A percentile compares a stretch with the other conserved stretches of the same genome.
phyloP scores from a whole-genome alignment of 2,329 filamentous ascomycete species.

The Fusarium sp. region DNA sequence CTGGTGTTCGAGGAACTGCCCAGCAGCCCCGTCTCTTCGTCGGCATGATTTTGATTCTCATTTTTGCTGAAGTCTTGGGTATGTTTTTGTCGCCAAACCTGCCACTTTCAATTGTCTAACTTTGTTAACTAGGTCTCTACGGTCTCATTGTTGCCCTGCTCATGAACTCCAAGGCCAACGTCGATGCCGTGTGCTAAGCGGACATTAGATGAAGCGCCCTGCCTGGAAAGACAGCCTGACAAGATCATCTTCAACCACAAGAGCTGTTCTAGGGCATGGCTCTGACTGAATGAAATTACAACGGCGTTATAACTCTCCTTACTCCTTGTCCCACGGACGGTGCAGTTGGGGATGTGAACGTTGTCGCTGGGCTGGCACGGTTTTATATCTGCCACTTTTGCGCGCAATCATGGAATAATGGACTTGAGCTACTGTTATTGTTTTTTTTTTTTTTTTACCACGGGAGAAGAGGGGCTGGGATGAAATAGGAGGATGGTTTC shows the following conservation, averaged over 20 bases:
- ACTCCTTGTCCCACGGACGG: constrained; percentile 22
- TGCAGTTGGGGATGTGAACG: constrained; percentile 37
- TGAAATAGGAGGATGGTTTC: constrained; percentile 49
- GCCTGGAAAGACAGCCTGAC: constrained; percentile 50
- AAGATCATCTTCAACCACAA: constrained; percentile 52
- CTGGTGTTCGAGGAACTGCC: constrained; percentile 87
- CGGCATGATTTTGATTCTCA: constrained; percentile 98
- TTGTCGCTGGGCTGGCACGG: constrained; percentile 42
- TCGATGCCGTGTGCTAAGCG: constrained; percentile 68
- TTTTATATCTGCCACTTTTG: constrained; percentile 33
- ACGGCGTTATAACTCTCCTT: constrained; percentile 44
- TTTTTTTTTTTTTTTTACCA: constrained; percentile 13
- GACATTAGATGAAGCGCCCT: constrained; percentile 9
- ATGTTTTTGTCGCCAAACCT: constrained; percentile 54
- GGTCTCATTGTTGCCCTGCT: constrained; percentile 98
- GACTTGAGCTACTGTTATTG: constrained; percentile 35
- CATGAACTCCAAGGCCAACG: constrained; percentile 95
- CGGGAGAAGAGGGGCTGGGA: constrained; percentile 41
- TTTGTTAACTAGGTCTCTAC: constrained; percentile 81
- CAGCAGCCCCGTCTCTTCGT: constrained; percentile 90
- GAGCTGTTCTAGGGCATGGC: constrained; percentile 40
- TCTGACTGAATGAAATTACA: constrained; percentile 40
- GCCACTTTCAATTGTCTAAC: constrained; percentile 39
- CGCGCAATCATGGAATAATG: constrained; percentile 44
- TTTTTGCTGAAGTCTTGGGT: constrained; percentile 99